Evolutionary conservation across 352 stramenopile species (phyloP).

Genomic region (Pythium brachiatum): DNA sequence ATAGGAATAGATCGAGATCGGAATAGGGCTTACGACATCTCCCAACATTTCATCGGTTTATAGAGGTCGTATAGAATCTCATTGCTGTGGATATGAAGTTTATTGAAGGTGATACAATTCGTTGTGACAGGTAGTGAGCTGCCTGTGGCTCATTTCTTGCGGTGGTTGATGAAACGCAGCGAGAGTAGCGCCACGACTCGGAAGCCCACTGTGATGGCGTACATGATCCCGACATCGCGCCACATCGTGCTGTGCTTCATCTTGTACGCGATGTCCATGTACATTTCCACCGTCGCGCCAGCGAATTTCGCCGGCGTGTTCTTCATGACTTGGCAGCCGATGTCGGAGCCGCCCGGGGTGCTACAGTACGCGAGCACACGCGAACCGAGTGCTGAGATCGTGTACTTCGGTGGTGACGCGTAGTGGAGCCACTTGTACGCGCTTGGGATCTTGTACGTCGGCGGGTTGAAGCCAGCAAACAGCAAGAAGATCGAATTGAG

Average conservation of each 20-base stretch:
- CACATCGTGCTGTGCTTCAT: slow-evolving; percentile 55
- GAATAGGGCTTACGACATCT: too few relatives aligned
- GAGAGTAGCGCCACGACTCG: slow-evolving; percentile 34
- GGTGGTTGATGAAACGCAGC: slow-evolving; percentile 46
- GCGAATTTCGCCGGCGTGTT: slow-evolving; percentile 22
- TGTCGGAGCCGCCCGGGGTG: slow-evolving; percentile 2
- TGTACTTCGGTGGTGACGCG: slow-evolving; percentile 45
- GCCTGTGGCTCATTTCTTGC: slow-evolving; percentile 12
- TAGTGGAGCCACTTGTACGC: slow-evolving; percentile 63
- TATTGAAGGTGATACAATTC: too few relatives aligned
- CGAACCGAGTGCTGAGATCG: slow-evolving; percentile 39
- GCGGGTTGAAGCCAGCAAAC: slow-evolving; percentile 56
- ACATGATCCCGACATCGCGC: slow-evolving; percentile 33
- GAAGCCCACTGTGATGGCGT: slow-evolving; percentile 37
- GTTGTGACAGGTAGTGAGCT: too few relatives aligned
- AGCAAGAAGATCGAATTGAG: slow-evolving; percentile 52
- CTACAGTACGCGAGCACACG: slow-evolving; percentile 39
- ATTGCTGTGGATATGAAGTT: too few relatives aligned
- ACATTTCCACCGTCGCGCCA: slow-evolving; percentile 44
- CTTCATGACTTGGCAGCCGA: slow-evolving; percentile 35
- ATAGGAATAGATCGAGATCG: too few relatives aligned
- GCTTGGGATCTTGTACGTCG: slow-evolving; percentile 40
- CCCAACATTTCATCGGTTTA: too few relatives aligned
- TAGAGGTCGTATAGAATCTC: too few relatives aligned
- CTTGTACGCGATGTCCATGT: slow-evolving; percentile 44